These are phyloP conservation scores for Penicillium sp. DNA, from an alignment of 2,329 filamentous ascomycete genomes.

Conservation along the genomic window DNA sequence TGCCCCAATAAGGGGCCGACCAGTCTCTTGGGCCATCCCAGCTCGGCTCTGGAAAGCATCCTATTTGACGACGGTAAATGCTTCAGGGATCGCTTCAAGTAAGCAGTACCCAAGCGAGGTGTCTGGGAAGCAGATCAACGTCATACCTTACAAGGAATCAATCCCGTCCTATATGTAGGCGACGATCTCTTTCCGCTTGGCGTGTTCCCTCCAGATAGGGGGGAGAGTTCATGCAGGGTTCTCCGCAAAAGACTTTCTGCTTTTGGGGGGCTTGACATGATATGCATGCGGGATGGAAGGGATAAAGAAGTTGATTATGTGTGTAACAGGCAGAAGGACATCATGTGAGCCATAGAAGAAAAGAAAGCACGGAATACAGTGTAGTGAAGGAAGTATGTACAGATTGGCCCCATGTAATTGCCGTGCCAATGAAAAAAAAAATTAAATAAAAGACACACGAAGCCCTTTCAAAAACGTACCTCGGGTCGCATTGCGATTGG, in stretches of 20 bases:
- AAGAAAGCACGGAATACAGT: background rate
- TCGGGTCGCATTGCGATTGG: constrained; percentile 18
- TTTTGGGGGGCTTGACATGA: background rate
- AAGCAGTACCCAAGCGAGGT: background rate
- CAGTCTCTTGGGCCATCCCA: background rate
- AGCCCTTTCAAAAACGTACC: constrained; percentile 19
- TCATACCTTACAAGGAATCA: background rate
- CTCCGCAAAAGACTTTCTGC: background rate
- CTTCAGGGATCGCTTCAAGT: background rate
- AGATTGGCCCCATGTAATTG: background rate
- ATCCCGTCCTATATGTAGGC: background rate
- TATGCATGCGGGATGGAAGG: background rate
- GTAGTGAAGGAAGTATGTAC: background rate
- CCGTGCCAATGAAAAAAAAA: background rate
- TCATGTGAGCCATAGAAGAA: background rate
- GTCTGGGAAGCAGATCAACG: background rate
- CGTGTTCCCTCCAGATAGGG: constrained; percentile 1
- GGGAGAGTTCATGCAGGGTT: constrained; percentile 13
- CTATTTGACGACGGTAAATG: background rate
- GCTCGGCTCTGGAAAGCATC: background rate
- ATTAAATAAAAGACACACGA: background rate
- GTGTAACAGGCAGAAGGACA: background rate
- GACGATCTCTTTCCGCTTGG: constrained; percentile 9
- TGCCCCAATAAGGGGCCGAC: background rate
- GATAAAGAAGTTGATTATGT: background rate